Percentiles rank a stretch among this genome's conserved stretches.
Evolutionary conservation across 345 rosid species (phyloP).

Genomic region (Nasturtium officinale): DNA sequence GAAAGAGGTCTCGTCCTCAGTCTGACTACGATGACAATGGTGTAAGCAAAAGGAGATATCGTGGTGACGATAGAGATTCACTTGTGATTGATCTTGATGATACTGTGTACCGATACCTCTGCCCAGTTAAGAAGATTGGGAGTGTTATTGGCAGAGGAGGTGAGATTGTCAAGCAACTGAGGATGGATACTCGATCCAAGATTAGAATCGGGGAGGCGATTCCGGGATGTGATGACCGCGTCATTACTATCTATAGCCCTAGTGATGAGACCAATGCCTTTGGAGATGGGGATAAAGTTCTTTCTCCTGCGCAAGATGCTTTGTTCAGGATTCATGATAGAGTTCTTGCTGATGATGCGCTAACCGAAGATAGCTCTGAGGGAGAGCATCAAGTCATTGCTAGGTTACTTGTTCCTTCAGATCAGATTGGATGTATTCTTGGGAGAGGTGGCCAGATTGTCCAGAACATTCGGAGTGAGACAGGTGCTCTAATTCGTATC

Average conservation of each 20-base stretch:
- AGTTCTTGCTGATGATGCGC: conserved; percentile 71
- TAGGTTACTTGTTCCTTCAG: conserved; percentile 89
- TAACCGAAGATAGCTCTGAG: conserved; percentile 63
- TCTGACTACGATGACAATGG: conserved; percentile 68
- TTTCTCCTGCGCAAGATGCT: conserved; percentile 94
- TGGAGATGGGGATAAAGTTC: conserved; percentile 57
- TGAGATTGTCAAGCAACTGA: conserved; percentile 88
- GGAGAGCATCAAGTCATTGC: conserved; percentile 65
- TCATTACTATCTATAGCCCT: conserved; percentile 85
- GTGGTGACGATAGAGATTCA: conserved; percentile 74
- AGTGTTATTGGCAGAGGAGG: conserved; percentile 96
- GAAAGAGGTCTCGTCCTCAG: conserved; percentile 78
- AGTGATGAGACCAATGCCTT: conserved; percentile 78
- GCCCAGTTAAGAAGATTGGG: conserved; percentile 86
- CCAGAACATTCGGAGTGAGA: conserved; percentile 80
- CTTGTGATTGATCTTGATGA: conserved; percentile 66
- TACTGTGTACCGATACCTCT: conserved; percentile 81
- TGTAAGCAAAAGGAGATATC: conserved; percentile 66
- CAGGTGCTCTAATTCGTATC: conserved; percentile 91
- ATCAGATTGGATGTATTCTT: conserved; percentile 95
- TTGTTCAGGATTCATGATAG: conserved; percentile 83
- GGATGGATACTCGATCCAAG: conserved; percentile 81
- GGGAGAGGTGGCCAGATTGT: conserved; percentile 97
- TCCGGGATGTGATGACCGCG: conserved; percentile 84
- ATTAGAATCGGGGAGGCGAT: conserved; percentile 82